Evolutionary conservation across 2,329 filamentous ascomycete genomes (phyloP), one percentile per base, ranked within the genome.

Genomic region (Penicillium sp.): DNA sequence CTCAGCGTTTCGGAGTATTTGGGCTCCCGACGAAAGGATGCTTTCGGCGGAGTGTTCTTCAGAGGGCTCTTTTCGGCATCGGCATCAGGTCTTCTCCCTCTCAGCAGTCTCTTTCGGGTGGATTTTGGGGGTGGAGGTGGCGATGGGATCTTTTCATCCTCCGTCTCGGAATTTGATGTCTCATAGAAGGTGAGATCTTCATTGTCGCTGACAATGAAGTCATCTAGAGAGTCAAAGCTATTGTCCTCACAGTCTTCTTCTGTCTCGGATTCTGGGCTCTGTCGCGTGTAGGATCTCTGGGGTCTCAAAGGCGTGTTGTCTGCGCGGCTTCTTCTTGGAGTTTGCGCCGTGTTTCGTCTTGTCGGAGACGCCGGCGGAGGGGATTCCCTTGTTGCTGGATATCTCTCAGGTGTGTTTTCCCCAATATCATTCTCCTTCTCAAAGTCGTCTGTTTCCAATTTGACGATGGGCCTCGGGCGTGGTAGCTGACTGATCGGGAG

Each of bases 161-260:
- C 69, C 59, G 68, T 67, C 55, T 76, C 75, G 52, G 66, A 60
- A 33, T 69, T 71, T 8, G 73, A 71, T 54, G 68, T 70, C 53
- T 76, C 73, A 61, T 73, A 65, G 35, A 69, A 76, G 59, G 75
- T 78, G 26, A 71, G 57, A 53, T 77, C 71, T 13, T 78, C 75
- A 69, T 77, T 71, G 64, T 78, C 75, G 53, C 75, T 76, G 60
- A 78, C 73, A 65, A 80, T 75, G 55, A 79, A 79, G 55, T 74
- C 76, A 30, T 78, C 74, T 37, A 79, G 64, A 45, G 76, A 79
- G 60, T 76, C 68, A 52, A 73, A 74, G 52, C 71, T 71, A 66
- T 75, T 71, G 55, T 73, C 69, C 26, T 61, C 68, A 51, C 65
- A 64, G 14, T 65, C 65, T 22, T 70, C 67, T 25, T 71, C 69